A percentile compares a stretch with the other conserved stretches of the same genome.
phyloP scores from a whole-genome alignment of 2,329 filamentous ascomycete species.

The Didymosphaeria variabile region DNA sequence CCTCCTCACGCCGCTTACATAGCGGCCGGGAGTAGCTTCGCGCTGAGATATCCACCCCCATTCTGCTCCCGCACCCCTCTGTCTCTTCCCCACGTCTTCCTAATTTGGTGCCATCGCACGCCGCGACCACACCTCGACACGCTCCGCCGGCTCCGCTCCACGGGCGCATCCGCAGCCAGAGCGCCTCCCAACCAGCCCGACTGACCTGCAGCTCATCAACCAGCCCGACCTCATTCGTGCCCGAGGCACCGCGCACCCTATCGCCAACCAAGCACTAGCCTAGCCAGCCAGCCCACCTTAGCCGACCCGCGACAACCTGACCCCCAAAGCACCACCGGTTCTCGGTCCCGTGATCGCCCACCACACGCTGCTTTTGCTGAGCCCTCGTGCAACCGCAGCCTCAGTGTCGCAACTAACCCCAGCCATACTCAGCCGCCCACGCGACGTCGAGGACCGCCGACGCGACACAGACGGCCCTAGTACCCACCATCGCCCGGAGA shows the following conservation, averaged over 20 bases:
- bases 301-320: background rate
- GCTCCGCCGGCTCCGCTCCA: slow-evolving; percentile 8
- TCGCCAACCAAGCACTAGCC: slow-evolving; percentile 3
- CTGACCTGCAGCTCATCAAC: slow-evolving; percentile 2
- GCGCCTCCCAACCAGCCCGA: background rate
- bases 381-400: slow-evolving; percentile 8
- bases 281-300: slow-evolving; percentile 8
- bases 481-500: slow-evolving; percentile 19
- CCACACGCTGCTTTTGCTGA: slow-evolving; percentile 12
- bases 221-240: slow-evolving; percentile 6
- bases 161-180: slow-evolving; percentile 11
- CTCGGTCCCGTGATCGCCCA: slow-evolving; percentile 22
- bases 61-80: slow-evolving; percentile 19
- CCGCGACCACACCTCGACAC: background rate
- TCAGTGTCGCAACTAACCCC: slow-evolving; percentile 30
- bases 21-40: background rate
- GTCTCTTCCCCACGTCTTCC: slow-evolving; percentile 19
- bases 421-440: slow-evolving; percentile 28
- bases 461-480: slow-evolving; percentile 28
- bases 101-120: slow-evolving; percentile 7
- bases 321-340: background rate
- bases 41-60: slow-evolving; percentile 16
- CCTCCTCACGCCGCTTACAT: slow-evolving; percentile 18
- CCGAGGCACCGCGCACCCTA: slow-evolving; percentile 13
- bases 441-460: slow-evolving; percentile 27